These are phyloP conservation scores for Clavaria fumosa DNA, from an alignment of 768 basidiomycete genomes.

Conservation along the genomic window DNA sequence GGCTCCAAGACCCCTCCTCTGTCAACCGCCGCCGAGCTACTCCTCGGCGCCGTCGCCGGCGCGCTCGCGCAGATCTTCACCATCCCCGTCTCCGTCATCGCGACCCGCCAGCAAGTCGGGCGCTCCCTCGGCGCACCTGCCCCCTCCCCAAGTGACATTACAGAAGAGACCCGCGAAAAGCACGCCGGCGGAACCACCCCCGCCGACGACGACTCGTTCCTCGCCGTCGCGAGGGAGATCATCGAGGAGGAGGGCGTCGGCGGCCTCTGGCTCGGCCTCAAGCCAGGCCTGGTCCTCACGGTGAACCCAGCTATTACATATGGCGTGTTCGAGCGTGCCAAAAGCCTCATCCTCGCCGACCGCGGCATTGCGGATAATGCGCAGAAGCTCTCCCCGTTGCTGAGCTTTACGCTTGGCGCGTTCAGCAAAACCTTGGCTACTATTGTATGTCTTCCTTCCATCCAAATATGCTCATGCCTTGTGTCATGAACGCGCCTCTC, in stretches of 20 bases:
- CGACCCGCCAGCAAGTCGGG: constrained; percentile 91
- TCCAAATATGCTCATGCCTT: background rate
- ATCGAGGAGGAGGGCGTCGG: constrained; percentile 75
- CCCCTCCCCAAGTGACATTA: too few relatives aligned
- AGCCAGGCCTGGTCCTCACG: constrained; percentile 87
- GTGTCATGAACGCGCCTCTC: background rate
- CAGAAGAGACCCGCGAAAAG: background rate
- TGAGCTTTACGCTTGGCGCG: constrained; percentile 79
- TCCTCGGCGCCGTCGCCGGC: constrained; percentile 84
- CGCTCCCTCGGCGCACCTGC: too few relatives aligned
- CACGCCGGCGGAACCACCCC: constrained; percentile 12
- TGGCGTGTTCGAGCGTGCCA: constrained; percentile 85
- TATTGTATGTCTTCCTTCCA: constrained; percentile 39
- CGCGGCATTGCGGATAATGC: constrained; percentile 26
- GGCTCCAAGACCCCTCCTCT: constrained; percentile 47
- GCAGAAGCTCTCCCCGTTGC: constrained; percentile 58
- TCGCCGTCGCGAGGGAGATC: constrained; percentile 72
- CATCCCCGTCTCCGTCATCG: constrained; percentile 94
- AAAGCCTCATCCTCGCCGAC: constrained; percentile 50
- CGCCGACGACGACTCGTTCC: constrained; percentile 50
- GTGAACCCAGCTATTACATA: constrained; percentile 98
- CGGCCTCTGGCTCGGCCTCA: constrained; percentile 87
- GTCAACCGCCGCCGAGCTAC: constrained; percentile 66
- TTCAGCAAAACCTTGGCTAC: constrained; percentile 92
- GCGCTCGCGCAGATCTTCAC: constrained; percentile 96